Conservation (phyloP, 139 green algal genomes). For the Chlamydomonas asymmetrica region DNA sequence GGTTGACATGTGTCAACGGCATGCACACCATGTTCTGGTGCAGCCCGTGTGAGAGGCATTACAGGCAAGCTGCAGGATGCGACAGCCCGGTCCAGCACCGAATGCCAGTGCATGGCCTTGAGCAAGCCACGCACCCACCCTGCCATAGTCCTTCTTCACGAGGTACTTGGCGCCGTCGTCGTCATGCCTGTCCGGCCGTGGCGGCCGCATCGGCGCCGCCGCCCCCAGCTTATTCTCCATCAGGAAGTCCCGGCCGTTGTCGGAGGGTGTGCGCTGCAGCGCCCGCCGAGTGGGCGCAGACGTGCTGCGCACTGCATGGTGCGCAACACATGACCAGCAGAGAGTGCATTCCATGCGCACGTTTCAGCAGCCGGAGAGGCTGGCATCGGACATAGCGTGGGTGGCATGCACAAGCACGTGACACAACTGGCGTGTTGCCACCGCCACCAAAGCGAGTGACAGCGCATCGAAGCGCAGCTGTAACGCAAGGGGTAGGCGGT, state of each 20-base stretch:
- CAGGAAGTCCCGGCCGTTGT: constrained; percentile 43
- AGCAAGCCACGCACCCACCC: constrained; percentile 10
- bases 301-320: constrained; percentile 24
- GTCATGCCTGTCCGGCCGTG: constrained; percentile 10
- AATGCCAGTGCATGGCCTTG: not conserved
- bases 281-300: constrained; percentile 16
- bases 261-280: not conserved
- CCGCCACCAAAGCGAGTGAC: no score
- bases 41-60: no score
- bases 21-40: no score
- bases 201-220: constrained; percentile 17
- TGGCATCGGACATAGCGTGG: no score
- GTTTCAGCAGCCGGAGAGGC: not conserved
- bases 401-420: no score
- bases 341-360: not conserved
- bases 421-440: no score
- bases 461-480: no score
- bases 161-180: constrained; percentile 29
- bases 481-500: no score
- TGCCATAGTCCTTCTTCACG: constrained; percentile 52
- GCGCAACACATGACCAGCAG: not conserved
- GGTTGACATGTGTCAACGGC: no score
- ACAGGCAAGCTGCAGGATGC: no score
- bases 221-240: constrained; percentile 47
- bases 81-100: no score